These are phyloP conservation scores for Gymnopilus junonius DNA, from an alignment of 768 basidiomycete species.

Conservation along the genomic window DNA sequence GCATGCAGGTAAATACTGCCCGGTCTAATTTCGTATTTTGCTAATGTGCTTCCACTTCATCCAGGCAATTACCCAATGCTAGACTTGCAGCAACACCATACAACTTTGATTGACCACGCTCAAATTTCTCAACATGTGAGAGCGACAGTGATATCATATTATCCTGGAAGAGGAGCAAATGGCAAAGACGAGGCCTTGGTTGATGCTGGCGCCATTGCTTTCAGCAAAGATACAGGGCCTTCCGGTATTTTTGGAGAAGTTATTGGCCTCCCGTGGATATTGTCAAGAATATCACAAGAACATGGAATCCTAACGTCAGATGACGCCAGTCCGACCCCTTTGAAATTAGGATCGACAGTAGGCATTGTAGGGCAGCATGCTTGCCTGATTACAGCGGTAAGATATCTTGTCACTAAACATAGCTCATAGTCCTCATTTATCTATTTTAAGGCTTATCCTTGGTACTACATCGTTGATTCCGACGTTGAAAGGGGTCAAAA, in stretches of 20 bases:
- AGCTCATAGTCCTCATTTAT: neutral
- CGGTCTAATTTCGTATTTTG: neutral
- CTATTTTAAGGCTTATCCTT: constrained; percentile 59
- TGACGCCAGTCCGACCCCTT: constrained; percentile 23
- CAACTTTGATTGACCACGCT: constrained; percentile 58
- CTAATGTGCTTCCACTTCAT: neutral
- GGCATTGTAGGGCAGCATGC: constrained; percentile 87
- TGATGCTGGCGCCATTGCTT: constrained; percentile 84
- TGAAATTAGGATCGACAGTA: constrained; percentile 64
- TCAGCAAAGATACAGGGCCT: constrained; percentile 86
- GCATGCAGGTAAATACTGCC: constrained; percentile 65
- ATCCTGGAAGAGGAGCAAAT: constrained; percentile 65
- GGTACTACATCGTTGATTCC: constrained; percentile 85
- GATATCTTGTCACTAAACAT: constrained; percentile 6
- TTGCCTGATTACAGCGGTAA: constrained; percentile 74
- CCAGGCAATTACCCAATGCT: constrained; percentile 81
- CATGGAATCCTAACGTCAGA: constrained; percentile 69
- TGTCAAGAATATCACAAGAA: constrained; percentile 76
- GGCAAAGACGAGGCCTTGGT: constrained; percentile 76
- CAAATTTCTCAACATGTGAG: constrained; percentile 71
- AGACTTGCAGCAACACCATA: constrained; percentile 85
- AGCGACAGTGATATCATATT: constrained; percentile 79
- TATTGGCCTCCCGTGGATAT: constrained; percentile 63
- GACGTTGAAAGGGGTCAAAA: constrained; percentile 49
- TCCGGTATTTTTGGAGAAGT: constrained; percentile 75